Base-by-base conservation (phyloP, 2,329 filamentous ascomycete species). In the Plenodomus biglobosus region DNA sequence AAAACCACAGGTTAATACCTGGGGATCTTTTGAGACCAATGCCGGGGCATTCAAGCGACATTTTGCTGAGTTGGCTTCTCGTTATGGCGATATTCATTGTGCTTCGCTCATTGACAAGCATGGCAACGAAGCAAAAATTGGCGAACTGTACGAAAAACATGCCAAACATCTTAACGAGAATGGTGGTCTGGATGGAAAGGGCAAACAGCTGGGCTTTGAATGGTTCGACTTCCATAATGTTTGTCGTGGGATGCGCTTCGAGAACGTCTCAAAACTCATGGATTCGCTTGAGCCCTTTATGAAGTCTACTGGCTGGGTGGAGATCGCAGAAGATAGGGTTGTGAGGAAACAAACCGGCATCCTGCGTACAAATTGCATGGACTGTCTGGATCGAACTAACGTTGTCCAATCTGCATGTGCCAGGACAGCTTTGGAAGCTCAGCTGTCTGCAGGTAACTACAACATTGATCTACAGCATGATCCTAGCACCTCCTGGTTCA, bases 211-310 rank as follows among this genome's bases (percentile, higher is more conserved):
- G 11, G 80, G 78, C 0, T 95, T 95, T 64, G 90, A 96, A 66
- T 99, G 94, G 94, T 99, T 97, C 62, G 94, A 99, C 66, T 99
- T 99, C 63, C 94, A 97, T 69, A 80, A 85, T 16, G 88, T 88
- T 21, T 97, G 94, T 65, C 86, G 90, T 15, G 94, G 94, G 0
- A 96, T 99, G 92, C 95, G 90, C 60, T 99, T 97, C 64, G 92
- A 97, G 65, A 97, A 97, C 50, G 92, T 97, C 11, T 87, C 85
- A 47, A 77, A 86, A 21, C 80, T 99, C 1, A 79, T 99, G 43
- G 81, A 90, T 39, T 84, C 78, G 0, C 73, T 97, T 3, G 81
- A 81, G 21, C 74, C 79, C 3, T 85, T 81, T n/a, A 76, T 96
- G 10, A 84, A 87, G 37, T 76, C 79, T 3, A 83, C 87, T 38